These are phyloP conservation scores for Smallanthus sonchifolius DNA, from an alignment of 129 eudicot genomes.

Conservation along the genomic window DNA sequence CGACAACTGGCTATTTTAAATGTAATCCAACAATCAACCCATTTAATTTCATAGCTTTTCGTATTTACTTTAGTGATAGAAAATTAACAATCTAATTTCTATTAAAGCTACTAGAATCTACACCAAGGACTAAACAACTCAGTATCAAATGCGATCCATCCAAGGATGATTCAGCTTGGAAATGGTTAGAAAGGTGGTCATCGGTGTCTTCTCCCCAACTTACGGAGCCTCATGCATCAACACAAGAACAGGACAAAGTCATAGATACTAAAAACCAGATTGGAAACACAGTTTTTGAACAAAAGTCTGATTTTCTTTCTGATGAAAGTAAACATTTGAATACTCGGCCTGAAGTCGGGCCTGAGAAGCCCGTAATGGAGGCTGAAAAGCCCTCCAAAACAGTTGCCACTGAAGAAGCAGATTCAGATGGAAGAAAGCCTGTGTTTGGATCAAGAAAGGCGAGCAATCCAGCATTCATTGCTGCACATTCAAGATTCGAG, in stretches of 20 bases:
- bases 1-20: too few species aligned
- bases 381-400: slow-evolving; percentile 35
- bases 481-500: slow-evolving; percentile 82
- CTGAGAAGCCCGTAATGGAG: slow-evolving; percentile 26
- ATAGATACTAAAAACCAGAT: slow-evolving; percentile 16
- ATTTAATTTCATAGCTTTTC: too few species aligned
- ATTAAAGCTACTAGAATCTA: slow-evolving; percentile 57
- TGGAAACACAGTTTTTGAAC: slow-evolving; percentile 11
- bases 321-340: background rate
- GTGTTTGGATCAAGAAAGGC: slow-evolving; percentile 58
- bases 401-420: slow-evolving; percentile 46
- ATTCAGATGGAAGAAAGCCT: slow-evolving; percentile 55
- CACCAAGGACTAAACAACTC: slow-evolving; percentile 52
- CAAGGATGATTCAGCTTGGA: slow-evolving; percentile 63
- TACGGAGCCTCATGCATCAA: slow-evolving; percentile 21
- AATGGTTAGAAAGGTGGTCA: slow-evolving; percentile 91
- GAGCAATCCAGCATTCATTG: slow-evolving; percentile 72
- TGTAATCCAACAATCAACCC: too few species aligned
- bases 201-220: slow-evolving; percentile 44
- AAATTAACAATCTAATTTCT: background rate
- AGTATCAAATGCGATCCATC: slow-evolving; percentile 63
- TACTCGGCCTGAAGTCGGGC: background rate
- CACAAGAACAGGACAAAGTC: slow-evolving; percentile 26
- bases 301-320: background rate
- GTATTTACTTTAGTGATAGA: too few species aligned